A percentile compares a stretch with the other conserved stretches of the same genome.
phyloP scores from a whole-genome alignment of 768 basidiomycete genomes.

The Sporobolomyces roseus region DNA sequence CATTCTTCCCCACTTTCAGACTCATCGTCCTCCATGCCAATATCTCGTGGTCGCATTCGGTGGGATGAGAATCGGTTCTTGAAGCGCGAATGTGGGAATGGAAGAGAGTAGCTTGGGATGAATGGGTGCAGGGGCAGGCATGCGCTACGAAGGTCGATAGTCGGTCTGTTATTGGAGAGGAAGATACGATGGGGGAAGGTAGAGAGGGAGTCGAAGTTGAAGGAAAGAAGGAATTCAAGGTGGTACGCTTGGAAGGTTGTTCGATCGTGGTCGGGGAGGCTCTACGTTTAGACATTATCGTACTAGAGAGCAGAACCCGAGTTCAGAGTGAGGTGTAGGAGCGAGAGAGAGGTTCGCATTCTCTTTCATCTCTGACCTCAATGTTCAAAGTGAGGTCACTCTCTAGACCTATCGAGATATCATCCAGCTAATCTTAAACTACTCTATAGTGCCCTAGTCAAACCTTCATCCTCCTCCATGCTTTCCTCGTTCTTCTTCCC shows the following conservation, averaged over 20 bases:
- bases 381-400: no score
- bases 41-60: constrained; percentile 60
- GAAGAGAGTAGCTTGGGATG: constrained; percentile 32
- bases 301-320: not conserved
- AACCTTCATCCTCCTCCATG: no score
- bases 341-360: not conserved
- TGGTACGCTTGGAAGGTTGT: constrained; percentile 21
- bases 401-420: no score
- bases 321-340: not conserved
- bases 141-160: constrained; percentile 68
- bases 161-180: constrained; percentile 71
- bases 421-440: not conserved
- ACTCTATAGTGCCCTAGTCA: no score
- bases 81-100: constrained; percentile 15
- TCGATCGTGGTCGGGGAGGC: not conserved
- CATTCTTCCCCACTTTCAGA: constrained; percentile 62
- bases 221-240: constrained; percentile 25
- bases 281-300: constrained; percentile 1
- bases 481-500: no score
- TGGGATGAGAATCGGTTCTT: constrained; percentile 6
- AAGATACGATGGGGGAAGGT: constrained; percentile 49
- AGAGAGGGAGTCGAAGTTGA: constrained; percentile 39
- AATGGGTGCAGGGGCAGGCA: constrained; percentile 59
- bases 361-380: no score
- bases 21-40: constrained; percentile 75